phyloP scores from a whole-genome alignment of 2,329 filamentous ascomycete species.

The Diplodia intermedia region DNA sequence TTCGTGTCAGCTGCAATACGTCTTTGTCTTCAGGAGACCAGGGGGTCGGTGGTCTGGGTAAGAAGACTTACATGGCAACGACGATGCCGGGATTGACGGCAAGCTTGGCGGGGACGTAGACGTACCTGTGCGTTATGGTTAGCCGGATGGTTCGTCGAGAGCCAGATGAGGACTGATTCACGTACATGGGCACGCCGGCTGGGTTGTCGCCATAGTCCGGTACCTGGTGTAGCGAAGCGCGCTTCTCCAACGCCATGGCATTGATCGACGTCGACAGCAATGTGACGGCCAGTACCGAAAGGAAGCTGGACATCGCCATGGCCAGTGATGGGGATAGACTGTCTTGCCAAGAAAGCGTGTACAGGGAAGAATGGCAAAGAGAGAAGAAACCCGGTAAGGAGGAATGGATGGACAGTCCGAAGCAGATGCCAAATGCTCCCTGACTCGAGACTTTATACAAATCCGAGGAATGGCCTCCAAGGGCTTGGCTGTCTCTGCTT shows the following conservation, averaged over 20 bases:
- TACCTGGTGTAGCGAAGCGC: conserved; percentile 46
- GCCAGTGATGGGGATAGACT: neutral
- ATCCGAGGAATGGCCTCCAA: neutral
- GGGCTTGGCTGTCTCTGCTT: neutral
- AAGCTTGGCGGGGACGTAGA: conserved; percentile 57
- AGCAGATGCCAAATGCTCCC: neutral
- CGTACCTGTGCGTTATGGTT: conserved; percentile 35
- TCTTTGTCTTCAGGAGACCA: no score
- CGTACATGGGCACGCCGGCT: conserved; percentile 59
- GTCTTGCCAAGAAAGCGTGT: neutral
- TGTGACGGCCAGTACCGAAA: conserved; percentile 3
- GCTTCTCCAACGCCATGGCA: conserved; percentile 13
- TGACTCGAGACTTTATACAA: conserved; percentile 6
- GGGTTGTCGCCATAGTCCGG: conserved; percentile 55
- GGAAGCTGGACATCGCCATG: conserved; percentile 21
- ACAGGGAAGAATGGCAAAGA: neutral
- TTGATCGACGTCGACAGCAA: conserved; percentile 3
- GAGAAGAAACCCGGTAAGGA: neutral
- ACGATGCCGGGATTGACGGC: conserved; percentile 58
- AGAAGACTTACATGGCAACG: conserved; percentile 50
- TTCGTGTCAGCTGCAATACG: neutral
- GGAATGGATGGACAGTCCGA: neutral
- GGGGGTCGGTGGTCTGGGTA: neutral
- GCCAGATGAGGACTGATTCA: neutral
- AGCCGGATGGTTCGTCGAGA: neutral